Evolutionary conservation across 2,329 filamentous ascomycete species (phyloP).

Genomic region (Diaporthe capsici): DNA sequence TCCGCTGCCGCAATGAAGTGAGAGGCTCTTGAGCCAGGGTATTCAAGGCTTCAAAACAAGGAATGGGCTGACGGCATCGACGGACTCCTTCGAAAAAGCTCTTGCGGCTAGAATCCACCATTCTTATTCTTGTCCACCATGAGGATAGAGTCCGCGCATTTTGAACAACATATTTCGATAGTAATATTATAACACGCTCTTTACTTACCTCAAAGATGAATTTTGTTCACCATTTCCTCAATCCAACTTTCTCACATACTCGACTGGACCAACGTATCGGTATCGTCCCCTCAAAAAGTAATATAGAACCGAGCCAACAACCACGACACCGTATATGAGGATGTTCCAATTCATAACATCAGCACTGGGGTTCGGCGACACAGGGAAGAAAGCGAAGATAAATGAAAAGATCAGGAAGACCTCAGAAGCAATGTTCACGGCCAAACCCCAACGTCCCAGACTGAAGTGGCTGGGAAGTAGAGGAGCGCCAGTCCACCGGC

Average conservation of each 20-base stretch:
- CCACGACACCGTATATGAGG: constrained; percentile 38
- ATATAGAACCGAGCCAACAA: constrained; percentile 33
- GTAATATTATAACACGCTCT: neutral
- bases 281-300: constrained; percentile 26
- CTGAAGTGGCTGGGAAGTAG: constrained; percentile 37
- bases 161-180: neutral
- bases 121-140: neutral
- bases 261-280: constrained; percentile 4
- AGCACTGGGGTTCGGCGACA: constrained; percentile 14
- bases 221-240: neutral
- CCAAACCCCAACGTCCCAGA: constrained; percentile 37
- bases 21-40: too few species aligned
- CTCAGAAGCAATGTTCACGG: constrained; percentile 36
- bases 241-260: constrained; percentile 26
- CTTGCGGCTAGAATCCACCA: neutral
- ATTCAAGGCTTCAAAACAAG: too few species aligned
- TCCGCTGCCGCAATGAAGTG: neutral
- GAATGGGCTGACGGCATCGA: neutral
- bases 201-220: neutral
- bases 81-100: neutral
- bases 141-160: neutral
- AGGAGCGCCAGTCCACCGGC: constrained; percentile 52
- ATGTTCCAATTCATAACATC: constrained; percentile 40
- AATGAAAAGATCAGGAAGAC: constrained; percentile 36
- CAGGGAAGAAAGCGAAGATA: constrained; percentile 40